phyloP scores from a whole-genome alignment of 208 protist species.

The Lotmaria passim region DNA sequence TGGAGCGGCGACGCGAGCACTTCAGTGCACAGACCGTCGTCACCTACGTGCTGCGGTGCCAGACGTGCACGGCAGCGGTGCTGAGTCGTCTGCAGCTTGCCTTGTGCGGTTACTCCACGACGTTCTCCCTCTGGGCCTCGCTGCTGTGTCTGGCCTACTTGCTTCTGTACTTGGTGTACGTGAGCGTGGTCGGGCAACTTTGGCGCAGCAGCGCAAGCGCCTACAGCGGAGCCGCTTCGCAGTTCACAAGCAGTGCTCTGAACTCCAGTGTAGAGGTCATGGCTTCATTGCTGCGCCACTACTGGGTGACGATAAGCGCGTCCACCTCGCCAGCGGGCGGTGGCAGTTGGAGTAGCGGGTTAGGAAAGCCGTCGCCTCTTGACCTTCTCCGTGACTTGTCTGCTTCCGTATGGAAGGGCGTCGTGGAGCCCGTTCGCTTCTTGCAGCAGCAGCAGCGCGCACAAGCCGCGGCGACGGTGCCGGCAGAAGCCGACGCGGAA shows the following conservation, averaged over 20 bases:
- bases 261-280: neutral
- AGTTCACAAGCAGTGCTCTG: neutral
- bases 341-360: too few species aligned
- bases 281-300: neutral
- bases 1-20: constrained; percentile 44
- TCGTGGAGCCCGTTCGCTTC: constrained; percentile 22
- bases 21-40: constrained; percentile 49
- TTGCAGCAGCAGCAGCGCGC: constrained; percentile 9
- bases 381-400: constrained; percentile 8
- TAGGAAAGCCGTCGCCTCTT: too few species aligned
- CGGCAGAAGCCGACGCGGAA: neutral
- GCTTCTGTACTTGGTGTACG: constrained; percentile 23
- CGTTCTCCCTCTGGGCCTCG: constrained; percentile 46
- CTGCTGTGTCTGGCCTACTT: constrained; percentile 29
- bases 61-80: constrained; percentile 43
- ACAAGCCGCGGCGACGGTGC: constrained; percentile 3
- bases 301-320: too few species aligned
- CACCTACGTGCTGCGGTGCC: constrained; percentile 52
- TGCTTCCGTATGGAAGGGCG: constrained; percentile 7
- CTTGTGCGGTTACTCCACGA: constrained; percentile 50
- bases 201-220: neutral
- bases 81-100: constrained; percentile 50
- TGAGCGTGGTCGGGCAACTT: constrained; percentile 7
- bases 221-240: neutral
- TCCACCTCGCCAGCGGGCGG: too few species aligned